Base-by-base conservation (phyloP, 164 flowering plant species). In the Magnolia kwangsiensis region DNA sequence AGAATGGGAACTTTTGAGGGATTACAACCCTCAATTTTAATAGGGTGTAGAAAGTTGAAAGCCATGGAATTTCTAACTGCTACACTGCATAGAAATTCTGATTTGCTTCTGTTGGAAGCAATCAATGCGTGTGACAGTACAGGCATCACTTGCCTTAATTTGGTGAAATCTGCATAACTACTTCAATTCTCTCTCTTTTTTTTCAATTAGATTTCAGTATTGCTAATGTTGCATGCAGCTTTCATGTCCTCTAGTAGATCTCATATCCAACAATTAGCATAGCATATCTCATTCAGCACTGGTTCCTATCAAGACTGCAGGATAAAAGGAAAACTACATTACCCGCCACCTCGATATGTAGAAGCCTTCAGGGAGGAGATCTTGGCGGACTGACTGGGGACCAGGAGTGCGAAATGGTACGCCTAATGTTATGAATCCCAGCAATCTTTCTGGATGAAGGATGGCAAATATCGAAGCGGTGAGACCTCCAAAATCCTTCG, bases 401-500 rank as follows among this genome's bases (percentile, higher is more conserved):
- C 81, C 75, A 5, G 89, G 89, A 13, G 75, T 76, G 24, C 75
- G 49, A 77, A 79, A 87, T 9, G 92, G 94, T 2, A 86, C 45
- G 0, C 90, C 91, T 1, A 87, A 23, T 11, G 90, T 88, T 27
- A 27, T 27, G 29, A 27, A 27, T 27, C 29, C 92, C 6, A 72
- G 67, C 2, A 91, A 74, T 51, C 80, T 74, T 16, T 87, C 86
- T 4, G 87, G 90, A 63, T 89, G 84, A 19, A 78, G 50, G 58
- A 84, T 76, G 13, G 86, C 84, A 29, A 86, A 74, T 19, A 50
- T 16, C 64, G 69, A 80, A 6, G 76, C 85, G 0, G 87, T 77
- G 0, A 58, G 0, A 23, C 86, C 86, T 74, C 92, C 96, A 75
- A 89, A 87, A 65, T 91, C 96, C 78, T 89, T 89, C 21, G 85